These are phyloP conservation scores for Podospora pseudocomata DNA, from an alignment of 495 filamentous ascomycete genomes.

Conservation along the genomic window DNA sequence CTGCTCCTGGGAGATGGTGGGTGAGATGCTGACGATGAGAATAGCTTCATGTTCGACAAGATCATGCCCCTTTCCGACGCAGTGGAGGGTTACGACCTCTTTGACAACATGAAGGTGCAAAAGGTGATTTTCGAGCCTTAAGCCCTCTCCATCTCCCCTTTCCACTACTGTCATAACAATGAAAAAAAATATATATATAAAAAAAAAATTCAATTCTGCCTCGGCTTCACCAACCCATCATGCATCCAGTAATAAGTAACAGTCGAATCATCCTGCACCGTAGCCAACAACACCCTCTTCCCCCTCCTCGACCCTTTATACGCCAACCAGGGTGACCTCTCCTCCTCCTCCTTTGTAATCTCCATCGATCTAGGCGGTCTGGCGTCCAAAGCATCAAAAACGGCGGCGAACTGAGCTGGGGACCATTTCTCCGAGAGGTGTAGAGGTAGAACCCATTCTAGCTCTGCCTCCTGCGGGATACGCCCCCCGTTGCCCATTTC, in stretches of 20 bases:
- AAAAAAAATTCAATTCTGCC: slow-evolving; percentile 67
- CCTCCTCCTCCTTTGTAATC: slow-evolving; percentile 12
- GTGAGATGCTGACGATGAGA: slow-evolving; percentile 19
- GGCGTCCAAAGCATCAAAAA: slow-evolving; percentile 71
- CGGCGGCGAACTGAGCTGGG: slow-evolving; percentile 64
- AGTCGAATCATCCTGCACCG: slow-evolving; percentile 84
- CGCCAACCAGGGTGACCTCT: slow-evolving; percentile 29
- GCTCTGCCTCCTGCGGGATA: slow-evolving; percentile 51
- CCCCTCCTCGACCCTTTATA: slow-evolving; percentile 45
- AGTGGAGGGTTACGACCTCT: slow-evolving; percentile 84
- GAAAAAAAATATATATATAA: neutral
- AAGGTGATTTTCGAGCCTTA: slow-evolving; percentile 66
- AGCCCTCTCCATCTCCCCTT: neutral
- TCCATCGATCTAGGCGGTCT: slow-evolving; percentile 38
- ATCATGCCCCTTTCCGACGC: slow-evolving; percentile 85
- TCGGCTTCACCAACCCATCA: slow-evolving; percentile 91
- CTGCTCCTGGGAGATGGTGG: neutral
- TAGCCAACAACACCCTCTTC: slow-evolving; percentile 79
- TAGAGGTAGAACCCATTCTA: slow-evolving; percentile 85
- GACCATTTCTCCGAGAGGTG: slow-evolving; percentile 81
- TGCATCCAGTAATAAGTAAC: slow-evolving; percentile 94
- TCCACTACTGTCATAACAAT: neutral
- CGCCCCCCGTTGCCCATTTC: slow-evolving; percentile 25
- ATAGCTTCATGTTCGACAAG: slow-evolving; percentile 87
- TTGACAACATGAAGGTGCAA: slow-evolving; percentile 88